phyloP scores from a whole-genome alignment of 108 stramenopile genomes.

The Conticribra weissflogii region DNA sequence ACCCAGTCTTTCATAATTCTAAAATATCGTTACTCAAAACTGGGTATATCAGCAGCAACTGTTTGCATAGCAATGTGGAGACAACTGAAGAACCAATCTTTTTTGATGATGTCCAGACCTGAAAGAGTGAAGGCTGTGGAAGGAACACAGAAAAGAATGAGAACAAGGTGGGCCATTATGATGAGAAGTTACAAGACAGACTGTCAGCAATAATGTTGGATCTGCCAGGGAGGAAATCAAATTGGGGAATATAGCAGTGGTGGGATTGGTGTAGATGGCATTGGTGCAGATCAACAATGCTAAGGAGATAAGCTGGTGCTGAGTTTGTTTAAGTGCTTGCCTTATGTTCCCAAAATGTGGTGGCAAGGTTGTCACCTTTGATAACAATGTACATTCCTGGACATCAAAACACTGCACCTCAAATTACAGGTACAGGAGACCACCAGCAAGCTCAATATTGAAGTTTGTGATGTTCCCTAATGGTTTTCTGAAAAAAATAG shows the following conservation, averaged over 20 bases:
- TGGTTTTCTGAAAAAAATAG: constrained; percentile 26
- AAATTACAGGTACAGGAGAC: constrained; percentile 49
- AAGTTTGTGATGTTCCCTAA: constrained; percentile 40
- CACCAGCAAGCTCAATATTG: constrained; percentile 45
- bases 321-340: constrained; percentile 38
- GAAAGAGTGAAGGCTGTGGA: no score
- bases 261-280: no score
- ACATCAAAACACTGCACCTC: constrained; percentile 30
- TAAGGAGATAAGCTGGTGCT: constrained; percentile 8
- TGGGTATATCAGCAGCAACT: no score
- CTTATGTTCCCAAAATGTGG: constrained; percentile 44
- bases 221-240: background rate
- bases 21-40: no score
- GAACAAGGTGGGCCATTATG: no score
- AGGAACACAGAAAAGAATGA: no score
- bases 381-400: constrained; percentile 33
- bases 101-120: no score
- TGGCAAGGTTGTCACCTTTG: constrained; percentile 45
- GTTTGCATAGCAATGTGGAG: no score
- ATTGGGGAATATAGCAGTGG: constrained; percentile 10
- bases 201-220: no score
- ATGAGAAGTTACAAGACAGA: no score
- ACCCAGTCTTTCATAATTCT: no score
- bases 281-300: constrained; percentile 23
- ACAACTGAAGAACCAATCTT: no score